These are phyloP conservation scores for Daedaleopsis sinensis DNA, from an alignment of 768 basidiomycete species.

Conservation along the genomic window DNA sequence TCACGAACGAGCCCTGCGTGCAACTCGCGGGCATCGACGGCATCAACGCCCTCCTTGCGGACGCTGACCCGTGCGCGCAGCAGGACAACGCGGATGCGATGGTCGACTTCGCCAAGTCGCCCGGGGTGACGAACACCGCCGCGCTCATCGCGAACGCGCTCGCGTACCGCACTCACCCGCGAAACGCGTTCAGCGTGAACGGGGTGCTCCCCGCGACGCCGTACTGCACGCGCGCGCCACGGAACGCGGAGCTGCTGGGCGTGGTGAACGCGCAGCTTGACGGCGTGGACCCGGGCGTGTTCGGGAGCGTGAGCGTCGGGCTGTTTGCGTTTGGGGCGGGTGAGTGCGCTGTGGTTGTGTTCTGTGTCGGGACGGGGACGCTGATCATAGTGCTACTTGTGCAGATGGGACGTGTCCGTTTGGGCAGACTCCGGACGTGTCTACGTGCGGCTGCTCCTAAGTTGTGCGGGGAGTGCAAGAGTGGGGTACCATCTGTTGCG, in stretches of 20 bases:
- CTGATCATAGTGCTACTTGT: not conserved
- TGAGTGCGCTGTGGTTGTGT: slow-evolving; percentile 24
- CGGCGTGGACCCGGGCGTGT: slow-evolving; percentile 52
- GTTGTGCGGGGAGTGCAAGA: too few species aligned
- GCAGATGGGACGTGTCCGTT: slow-evolving; percentile 50
- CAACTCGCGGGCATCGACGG: slow-evolving; percentile 43
- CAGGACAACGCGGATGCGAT: slow-evolving; percentile 52
- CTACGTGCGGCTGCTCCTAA: slow-evolving; percentile 42
- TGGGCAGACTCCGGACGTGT: slow-evolving; percentile 43
- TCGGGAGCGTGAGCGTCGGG: slow-evolving; percentile 52
- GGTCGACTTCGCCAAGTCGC: slow-evolving; percentile 52
- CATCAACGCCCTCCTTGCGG: slow-evolving; percentile 47
- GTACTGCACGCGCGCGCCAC: slow-evolving; percentile 57
- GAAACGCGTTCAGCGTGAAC: slow-evolving; percentile 45
- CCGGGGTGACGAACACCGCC: slow-evolving; percentile 41
- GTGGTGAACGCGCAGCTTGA: slow-evolving; percentile 31
- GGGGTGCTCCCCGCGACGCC: slow-evolving; percentile 49
- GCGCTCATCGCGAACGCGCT: slow-evolving; percentile 47
- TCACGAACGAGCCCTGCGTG: slow-evolving; percentile 45
- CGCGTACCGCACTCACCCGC: slow-evolving; percentile 44
- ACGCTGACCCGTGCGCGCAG: slow-evolving; percentile 50
- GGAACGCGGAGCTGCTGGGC: slow-evolving; percentile 36
- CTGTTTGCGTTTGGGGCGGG: slow-evolving; percentile 49
- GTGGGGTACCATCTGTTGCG: too few species aligned
- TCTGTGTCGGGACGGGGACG: not conserved